phyloP scores from a whole-genome alignment of 2,329 filamentous ascomycete species.

The Macroventuria anomochaeta region DNA sequence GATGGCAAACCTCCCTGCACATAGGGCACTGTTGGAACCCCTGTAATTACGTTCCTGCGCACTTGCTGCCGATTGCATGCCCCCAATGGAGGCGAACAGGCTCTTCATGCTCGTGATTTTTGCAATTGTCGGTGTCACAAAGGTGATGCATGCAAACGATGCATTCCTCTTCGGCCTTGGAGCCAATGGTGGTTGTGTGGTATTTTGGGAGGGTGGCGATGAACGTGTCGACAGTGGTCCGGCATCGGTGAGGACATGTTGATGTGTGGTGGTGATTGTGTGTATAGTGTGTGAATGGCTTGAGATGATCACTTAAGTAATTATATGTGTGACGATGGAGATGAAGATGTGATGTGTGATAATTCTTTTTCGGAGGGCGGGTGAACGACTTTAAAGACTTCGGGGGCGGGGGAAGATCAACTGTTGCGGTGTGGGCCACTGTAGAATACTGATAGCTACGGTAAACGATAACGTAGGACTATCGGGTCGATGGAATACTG shows the following conservation, averaged over 20 bases:
- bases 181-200: background rate
- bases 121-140: constrained; percentile 3
- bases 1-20: too few relatives aligned
- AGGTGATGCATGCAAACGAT: background rate
- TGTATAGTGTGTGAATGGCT: background rate
- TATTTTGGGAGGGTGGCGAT: background rate
- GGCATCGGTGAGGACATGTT: background rate
- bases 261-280: background rate
- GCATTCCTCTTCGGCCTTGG: background rate
- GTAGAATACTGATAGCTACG: too few relatives aligned
- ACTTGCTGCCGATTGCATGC: background rate
- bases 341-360: background rate
- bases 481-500: too few relatives aligned
- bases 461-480: too few relatives aligned
- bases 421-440: too few relatives aligned
- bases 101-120: background rate
- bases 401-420: background rate
- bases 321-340: background rate
- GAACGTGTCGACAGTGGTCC: background rate
- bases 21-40: background rate
- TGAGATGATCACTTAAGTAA: background rate
- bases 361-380: background rate
- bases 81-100: constrained; percentile 1
- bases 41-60: background rate
- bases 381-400: background rate